Evolutionary conservation across 257 asterid species (phyloP), one percentile per base, ranked within the genome.

Genomic region (Sherardia arvensis): DNA sequence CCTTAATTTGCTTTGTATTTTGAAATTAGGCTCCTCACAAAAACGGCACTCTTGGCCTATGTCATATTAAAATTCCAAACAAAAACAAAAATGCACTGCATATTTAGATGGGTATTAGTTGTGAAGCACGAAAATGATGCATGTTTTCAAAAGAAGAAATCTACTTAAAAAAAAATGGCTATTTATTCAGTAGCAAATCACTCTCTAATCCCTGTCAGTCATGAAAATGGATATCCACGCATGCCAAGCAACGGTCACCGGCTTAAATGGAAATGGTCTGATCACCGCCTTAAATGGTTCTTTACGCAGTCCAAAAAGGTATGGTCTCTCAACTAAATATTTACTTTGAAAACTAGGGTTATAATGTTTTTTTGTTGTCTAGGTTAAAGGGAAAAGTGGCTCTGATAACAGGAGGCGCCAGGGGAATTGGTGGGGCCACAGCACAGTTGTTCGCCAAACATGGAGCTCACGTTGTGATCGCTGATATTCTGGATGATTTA

Each of bases 381-480:
- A 73, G 78, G 73, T 36, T 77, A 25, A 61, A 60, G 23, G 95
- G 89, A 11, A 89, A 89, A 76, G 95, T 87, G 32, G 97, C 91
- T 0, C 76, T 89, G 25, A 80, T 89, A 70, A 86, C 97, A 0
- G 97, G 97, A 2, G 94, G 95, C 4, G 95, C 97, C 27, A 73
- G 97, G 71, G 95, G 97, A 18, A 89, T 89, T 4, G 97, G 96
- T 51, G 97, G 84, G 1, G 89, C 93, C 59, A 86, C 97, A 1
- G 89, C 95, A 0, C 70, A 74, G 70, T 36, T 77, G 8, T 77
- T 89, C 3, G 85, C 91, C 0, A 73, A 78, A 27, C 73, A 83
- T 7, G 97, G 97, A 38, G 95, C 87, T 8, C 27, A 72, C 18
- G 91, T 86, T 3, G 65, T 89, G 14, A 80, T 89, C 1, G 97